A percentile compares a stretch with the other conserved stretches of the same genome.
These are phyloP conservation scores for Zymoseptoria crescenta DNA, from an alignment of 2,329 filamentous ascomycete species.

Conservation along the genomic window DNA sequence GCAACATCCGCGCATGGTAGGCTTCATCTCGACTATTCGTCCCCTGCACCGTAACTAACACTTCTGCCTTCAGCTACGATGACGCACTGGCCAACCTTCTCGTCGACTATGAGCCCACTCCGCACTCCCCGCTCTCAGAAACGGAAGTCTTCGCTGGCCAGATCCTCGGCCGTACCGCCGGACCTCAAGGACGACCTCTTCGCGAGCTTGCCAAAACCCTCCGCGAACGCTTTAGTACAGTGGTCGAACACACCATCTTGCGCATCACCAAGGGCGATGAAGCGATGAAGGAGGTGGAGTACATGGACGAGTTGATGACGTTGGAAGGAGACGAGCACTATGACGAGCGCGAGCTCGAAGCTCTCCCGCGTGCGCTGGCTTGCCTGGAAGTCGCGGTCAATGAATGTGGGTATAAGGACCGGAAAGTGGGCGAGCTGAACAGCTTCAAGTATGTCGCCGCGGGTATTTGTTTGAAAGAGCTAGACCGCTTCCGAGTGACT, in stretches of 20 bases:
- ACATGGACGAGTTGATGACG: constrained; percentile 22
- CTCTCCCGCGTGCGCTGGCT: constrained; percentile 43
- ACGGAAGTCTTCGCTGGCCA: constrained; percentile 51
- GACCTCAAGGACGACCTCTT: constrained; percentile 25
- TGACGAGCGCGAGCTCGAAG: constrained; percentile 32
- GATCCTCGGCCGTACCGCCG: constrained; percentile 45
- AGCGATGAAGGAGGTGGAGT: constrained; percentile 16
- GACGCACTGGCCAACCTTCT: constrained; percentile 43
- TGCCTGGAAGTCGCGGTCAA: constrained; percentile 40
- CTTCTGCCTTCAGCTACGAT: constrained; percentile 41
- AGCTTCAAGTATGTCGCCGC: constrained; percentile 50
- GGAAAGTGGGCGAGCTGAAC: constrained; percentile 31
- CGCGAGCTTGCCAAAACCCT: constrained; percentile 32
- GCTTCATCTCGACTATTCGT: background rate
- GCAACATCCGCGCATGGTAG: constrained; percentile 42
- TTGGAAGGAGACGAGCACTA: constrained; percentile 14
- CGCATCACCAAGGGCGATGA: constrained; percentile 39
- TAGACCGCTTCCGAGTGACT: constrained; percentile 31
- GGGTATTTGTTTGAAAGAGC: constrained; percentile 43
- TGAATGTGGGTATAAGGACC: constrained; percentile 28
- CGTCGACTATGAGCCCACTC: constrained; percentile 37
- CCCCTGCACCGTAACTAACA: background rate
- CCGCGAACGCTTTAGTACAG: constrained; percentile 34
- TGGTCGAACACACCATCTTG: constrained; percentile 35
- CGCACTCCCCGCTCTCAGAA: constrained; percentile 39